phyloP scores from a whole-genome alignment of 129 eudicot species.

The carrot (Daucus carota) region DNA sequence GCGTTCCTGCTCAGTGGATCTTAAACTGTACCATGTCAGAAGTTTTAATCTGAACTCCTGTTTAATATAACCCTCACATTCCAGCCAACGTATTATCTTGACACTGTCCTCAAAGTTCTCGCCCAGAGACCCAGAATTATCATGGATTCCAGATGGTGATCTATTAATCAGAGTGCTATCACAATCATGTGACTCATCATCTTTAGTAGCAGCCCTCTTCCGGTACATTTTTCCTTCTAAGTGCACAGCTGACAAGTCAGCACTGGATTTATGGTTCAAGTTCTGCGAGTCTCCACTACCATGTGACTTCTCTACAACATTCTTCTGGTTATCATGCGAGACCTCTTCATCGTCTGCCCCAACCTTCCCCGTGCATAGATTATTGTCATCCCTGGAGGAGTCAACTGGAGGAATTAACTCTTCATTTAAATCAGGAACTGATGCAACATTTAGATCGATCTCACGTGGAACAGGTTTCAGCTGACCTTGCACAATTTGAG shows the following conservation, averaged over 20 bases:
- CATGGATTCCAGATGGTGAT: slow-evolving; percentile 35
- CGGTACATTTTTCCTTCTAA: slow-evolving; percentile 24
- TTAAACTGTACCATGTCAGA: slow-evolving; percentile 79
- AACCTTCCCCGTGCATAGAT: slow-evolving; percentile 27
- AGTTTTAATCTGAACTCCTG: slow-evolving; percentile 63
- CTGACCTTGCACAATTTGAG: slow-evolving; percentile 33
- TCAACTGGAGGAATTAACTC: slow-evolving; percentile 48
- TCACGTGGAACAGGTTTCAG: slow-evolving; percentile 30
- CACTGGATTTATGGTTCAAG: slow-evolving; percentile 33
- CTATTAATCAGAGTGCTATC: slow-evolving; percentile 80
- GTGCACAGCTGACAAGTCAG: slow-evolving; percentile 50
- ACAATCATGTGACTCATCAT: slow-evolving; percentile 47
- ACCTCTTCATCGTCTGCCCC: slow-evolving; percentile 41
- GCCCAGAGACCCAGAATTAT: slow-evolving; percentile 40
- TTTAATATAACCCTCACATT: slow-evolving; percentile 51
- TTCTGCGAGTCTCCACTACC: slow-evolving; percentile 65
- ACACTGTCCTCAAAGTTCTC: slow-evolving; percentile 76
- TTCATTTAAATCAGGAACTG: slow-evolving; percentile 93
- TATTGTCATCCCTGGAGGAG: slow-evolving; percentile 51
- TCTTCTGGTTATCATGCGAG: slow-evolving; percentile 27
- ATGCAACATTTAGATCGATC: slow-evolving; percentile 71
- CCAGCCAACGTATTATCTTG: slow-evolving; percentile 59
- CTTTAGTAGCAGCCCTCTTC: slow-evolving; percentile 46
- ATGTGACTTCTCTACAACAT: slow-evolving; percentile 23
- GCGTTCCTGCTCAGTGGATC: slow-evolving; percentile 75